Evolutionary conservation across 1,284 basidiomycete species (phyloP).

Genomic region (Acaromyces ingoldii): DNA sequence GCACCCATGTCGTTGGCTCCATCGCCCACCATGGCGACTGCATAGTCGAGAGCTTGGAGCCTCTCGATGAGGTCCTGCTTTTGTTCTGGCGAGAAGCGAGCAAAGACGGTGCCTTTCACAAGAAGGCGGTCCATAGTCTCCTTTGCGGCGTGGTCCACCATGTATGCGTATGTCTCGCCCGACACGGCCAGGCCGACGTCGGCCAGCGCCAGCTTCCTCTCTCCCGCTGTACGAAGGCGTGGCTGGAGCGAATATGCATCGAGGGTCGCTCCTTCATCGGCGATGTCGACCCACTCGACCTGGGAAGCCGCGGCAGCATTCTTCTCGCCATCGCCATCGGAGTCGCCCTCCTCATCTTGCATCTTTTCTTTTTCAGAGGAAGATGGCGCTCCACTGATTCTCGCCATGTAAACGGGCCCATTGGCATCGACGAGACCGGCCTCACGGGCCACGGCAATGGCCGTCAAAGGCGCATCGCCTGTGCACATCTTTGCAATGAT

Average conservation of each 20-base stretch:
- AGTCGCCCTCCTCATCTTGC: background rate
- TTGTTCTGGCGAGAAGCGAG: slow-evolving; percentile 28
- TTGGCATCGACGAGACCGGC: slow-evolving; percentile 15
- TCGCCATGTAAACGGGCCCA: slow-evolving; percentile 18
- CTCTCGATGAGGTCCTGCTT: slow-evolving; percentile 32
- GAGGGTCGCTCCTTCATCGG: slow-evolving; percentile 11
- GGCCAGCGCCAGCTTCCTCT: slow-evolving; percentile 6
- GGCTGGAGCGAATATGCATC: slow-evolving; percentile 27
- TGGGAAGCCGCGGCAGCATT: background rate
- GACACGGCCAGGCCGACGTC: slow-evolving; percentile 27
- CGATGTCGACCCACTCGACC: slow-evolving; percentile 27
- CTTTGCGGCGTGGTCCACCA: slow-evolving; percentile 15
- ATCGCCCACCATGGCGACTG: slow-evolving; percentile 24
- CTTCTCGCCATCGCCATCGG: slow-evolving; percentile 2
- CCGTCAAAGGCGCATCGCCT: slow-evolving; percentile 29
- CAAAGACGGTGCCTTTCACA: slow-evolving; percentile 25
- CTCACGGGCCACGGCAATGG: slow-evolving; percentile 25
- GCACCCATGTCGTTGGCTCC: slow-evolving; percentile 35
- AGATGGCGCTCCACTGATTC: slow-evolving; percentile 3
- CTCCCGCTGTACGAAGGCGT: slow-evolving; percentile 5
- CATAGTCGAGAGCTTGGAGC: slow-evolving; percentile 22
- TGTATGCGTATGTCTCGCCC: slow-evolving; percentile 18
- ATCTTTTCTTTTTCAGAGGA: background rate
- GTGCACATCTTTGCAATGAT: slow-evolving; percentile 34
- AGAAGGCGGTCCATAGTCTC: slow-evolving; percentile 27